Base-by-base conservation (phyloP, 2,329 filamentous ascomycete genomes). In the Aspergillus quadricinctus region DNA sequence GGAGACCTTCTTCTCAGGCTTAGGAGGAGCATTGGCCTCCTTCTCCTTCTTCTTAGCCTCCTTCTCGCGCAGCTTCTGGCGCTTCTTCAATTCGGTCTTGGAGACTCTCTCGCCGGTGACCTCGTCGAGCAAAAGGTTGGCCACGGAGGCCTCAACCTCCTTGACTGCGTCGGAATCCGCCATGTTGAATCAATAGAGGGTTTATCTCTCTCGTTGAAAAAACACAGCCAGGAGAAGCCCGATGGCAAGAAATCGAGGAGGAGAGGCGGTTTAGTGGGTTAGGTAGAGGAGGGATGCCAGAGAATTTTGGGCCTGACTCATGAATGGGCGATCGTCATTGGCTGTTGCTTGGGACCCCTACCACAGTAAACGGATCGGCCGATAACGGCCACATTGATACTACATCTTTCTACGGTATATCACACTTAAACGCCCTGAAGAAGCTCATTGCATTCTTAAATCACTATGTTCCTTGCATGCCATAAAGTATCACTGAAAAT, bases 71-170 rank as follows among this genome's bases (percentile, higher is more conserved):
- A 88, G 83, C 90, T 99, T 99, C 80, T 92, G 85, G 69, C 93
- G 87, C 81, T 90, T 93, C 90, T 99, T 99, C 75, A 97, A 81
- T 78, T 92, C 88, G 17, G 86, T 85, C 86, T 92, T 92, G 79
- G 89, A 92, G 54, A 87, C 81, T 69, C 76, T 87, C 79, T 99
- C 94, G 69, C 94, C 94, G 14, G 94, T 97, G 62, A 92, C 90
- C 70, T 95, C 90, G 75, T 99, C 94, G 51, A 94, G 84, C 75
- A 92, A 83, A 65, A 96, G 82, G 78, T 93, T 90, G 69, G 83
- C 83, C 64, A 87, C 73, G 69, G 70, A 75, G 61, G 70, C 74
- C 62, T 77, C 73, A 61, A 81, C 80, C 62, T 77, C 73, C 59
- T 75, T 67, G 56, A 74, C 71, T 58, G 70, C 61, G 65, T 73